Percentiles rank a stretch among this genome's conserved stretches.
These are phyloP conservation scores for Trichoderma breve DNA, from an alignment of 2,329 filamentous ascomycete genomes.

Conservation along the genomic window DNA sequence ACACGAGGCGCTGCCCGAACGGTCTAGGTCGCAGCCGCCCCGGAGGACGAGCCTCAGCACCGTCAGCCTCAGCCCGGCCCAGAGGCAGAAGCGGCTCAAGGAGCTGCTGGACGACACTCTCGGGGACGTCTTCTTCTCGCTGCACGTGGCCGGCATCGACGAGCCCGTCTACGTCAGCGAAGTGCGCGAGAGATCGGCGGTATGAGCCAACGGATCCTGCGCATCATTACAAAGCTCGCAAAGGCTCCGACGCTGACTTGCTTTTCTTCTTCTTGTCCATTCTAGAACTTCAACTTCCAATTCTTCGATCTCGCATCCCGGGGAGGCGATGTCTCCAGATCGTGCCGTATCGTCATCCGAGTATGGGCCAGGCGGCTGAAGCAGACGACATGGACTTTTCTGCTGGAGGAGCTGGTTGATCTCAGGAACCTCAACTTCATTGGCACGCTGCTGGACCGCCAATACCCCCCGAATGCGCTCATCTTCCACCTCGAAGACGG, in stretches of 20 bases:
- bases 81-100: conserved; percentile 73
- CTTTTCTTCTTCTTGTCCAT: not conserved
- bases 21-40: conserved; percentile 26
- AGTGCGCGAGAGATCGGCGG: conserved; percentile 70
- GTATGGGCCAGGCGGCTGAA: conserved; percentile 67
- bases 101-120: conserved; percentile 67
- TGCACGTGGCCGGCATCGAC: conserved; percentile 65
- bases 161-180: conserved; percentile 92
- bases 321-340: conserved; percentile 62
- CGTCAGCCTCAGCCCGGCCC: conserved; percentile 44
- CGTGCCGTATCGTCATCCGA: conserved; percentile 63
- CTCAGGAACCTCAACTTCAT: conserved; percentile 75
- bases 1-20: conserved; percentile 26
- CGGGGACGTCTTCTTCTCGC: conserved; percentile 85
- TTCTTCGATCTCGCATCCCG: conserved; percentile 73
- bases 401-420: conserved; percentile 72
- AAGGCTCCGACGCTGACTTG: conserved; percentile 6
- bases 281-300: conserved; percentile 78
- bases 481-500: conserved; percentile 85
- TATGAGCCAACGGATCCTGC: conserved; percentile 30
- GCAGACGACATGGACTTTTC: conserved; percentile 53
- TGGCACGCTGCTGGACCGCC: conserved; percentile 66
- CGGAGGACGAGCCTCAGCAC: conserved; percentile 51
- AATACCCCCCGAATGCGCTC: conserved; percentile 77
- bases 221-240: not conserved